These are phyloP conservation scores for Terfezia claveryi DNA, from an alignment of 495 filamentous ascomycete species.

Conservation along the genomic window DNA sequence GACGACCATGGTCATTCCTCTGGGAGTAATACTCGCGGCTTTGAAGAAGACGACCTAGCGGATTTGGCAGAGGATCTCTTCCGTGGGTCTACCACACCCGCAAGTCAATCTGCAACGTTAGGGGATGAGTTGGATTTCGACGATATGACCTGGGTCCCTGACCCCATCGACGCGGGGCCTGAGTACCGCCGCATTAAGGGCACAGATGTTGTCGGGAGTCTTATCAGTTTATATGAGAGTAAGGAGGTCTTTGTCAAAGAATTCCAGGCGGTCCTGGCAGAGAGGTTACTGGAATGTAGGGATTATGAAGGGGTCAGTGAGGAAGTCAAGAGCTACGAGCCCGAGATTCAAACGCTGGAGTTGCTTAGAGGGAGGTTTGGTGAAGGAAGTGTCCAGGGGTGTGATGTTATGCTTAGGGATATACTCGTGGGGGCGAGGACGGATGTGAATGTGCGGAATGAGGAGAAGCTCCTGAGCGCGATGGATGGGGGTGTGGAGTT, in stretches of 20 bases:
- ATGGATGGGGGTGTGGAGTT: constrained; percentile 16
- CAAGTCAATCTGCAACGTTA: constrained; percentile 22
- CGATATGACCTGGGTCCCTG: constrained; percentile 77
- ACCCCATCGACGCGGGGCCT: constrained; percentile 77
- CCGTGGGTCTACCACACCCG: constrained; percentile 28
- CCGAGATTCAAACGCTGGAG: constrained; percentile 47
- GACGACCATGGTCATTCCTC: neutral
- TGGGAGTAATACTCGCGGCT: neutral
- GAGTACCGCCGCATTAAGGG: constrained; percentile 78
- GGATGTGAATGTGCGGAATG: constrained; percentile 38
- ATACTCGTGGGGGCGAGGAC: constrained; percentile 65
- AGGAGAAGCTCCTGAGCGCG: constrained; percentile 21
- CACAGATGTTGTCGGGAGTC: constrained; percentile 74
- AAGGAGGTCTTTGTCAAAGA: constrained; percentile 85
- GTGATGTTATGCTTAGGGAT: constrained; percentile 92
- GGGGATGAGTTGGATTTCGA: constrained; percentile 57
- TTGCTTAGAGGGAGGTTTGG: constrained; percentile 78
- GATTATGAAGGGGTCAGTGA: constrained; percentile 46
- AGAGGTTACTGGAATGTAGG: constrained; percentile 51
- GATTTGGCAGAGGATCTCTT: constrained; percentile 59
- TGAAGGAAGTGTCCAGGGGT: constrained; percentile 61
- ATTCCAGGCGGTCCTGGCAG: constrained; percentile 63
- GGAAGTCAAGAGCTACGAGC: constrained; percentile 8
- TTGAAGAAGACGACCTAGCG: constrained; percentile 32
- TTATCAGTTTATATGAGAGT: constrained; percentile 69